Conservation (phyloP, 2,329 filamentous ascomycete genomes). For the Neobulgaria alba region DNA sequence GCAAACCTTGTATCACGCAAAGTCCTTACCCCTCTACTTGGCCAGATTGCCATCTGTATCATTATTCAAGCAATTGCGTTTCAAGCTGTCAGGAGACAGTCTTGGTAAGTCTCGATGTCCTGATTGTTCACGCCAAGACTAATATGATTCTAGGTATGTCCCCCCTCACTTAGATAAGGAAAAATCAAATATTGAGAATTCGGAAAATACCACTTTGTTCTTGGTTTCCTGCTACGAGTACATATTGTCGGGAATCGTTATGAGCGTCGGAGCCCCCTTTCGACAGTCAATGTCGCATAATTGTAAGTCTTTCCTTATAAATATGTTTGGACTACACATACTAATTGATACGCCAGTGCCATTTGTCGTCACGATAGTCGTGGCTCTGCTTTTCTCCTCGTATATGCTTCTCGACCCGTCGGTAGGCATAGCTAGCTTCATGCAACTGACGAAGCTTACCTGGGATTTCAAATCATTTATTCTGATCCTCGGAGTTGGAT, state of each 20-base stretch:
- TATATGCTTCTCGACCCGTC: slow-evolving; percentile 79
- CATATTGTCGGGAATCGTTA: slow-evolving; percentile 77
- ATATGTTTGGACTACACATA: slow-evolving; percentile 1
- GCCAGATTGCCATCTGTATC: slow-evolving; percentile 78
- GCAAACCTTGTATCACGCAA: slow-evolving; percentile 89
- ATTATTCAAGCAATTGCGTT: slow-evolving; percentile 68
- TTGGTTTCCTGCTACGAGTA: slow-evolving; percentile 91
- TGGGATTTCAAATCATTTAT: slow-evolving; percentile 65
- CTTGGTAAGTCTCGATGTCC: slow-evolving; percentile 52
- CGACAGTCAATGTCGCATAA: slow-evolving; percentile 73
- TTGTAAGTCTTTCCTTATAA: slow-evolving; percentile 41
- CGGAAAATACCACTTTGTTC: slow-evolving; percentile 88
- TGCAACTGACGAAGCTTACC: slow-evolving; percentile 79
- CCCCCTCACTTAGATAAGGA: slow-evolving; percentile 70
- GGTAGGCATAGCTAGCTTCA: slow-evolving; percentile 58
- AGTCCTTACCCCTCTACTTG: slow-evolving; percentile 79
- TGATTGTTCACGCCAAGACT: not conserved
- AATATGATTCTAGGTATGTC: slow-evolving; percentile 48
- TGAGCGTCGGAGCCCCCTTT: slow-evolving; percentile 89
- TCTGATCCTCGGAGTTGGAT: slow-evolving; percentile 58
- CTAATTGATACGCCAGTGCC: slow-evolving; percentile 50
- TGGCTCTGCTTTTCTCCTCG: slow-evolving; percentile 56
- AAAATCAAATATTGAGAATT: slow-evolving; percentile 81
- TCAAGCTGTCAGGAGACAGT: slow-evolving; percentile 64
- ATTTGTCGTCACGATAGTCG: slow-evolving; percentile 68